Percentiles rank a stretch among this genome's conserved stretches.
Evolutionary conservation across 192 early-diverging fungal species (phyloP).

Genomic region (Chytriomyces confervae): DNA sequence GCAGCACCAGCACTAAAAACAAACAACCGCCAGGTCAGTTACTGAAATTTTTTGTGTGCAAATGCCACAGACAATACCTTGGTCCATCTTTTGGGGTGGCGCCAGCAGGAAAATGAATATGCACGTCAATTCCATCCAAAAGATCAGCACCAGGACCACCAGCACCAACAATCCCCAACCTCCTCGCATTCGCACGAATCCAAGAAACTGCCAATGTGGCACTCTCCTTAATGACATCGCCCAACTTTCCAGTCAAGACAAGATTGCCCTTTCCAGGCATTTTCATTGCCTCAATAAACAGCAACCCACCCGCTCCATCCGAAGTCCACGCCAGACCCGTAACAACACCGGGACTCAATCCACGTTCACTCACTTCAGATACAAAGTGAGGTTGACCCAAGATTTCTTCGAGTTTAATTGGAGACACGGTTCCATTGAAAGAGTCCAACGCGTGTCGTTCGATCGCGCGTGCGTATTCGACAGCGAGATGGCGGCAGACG

Average conservation of each 20-base stretch:
- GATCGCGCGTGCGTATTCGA: slow-evolving; percentile 66
- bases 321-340: slow-evolving; percentile 84
- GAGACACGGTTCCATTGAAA: slow-evolving; percentile 56
- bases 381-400: slow-evolving; percentile 69
- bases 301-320: slow-evolving; percentile 71
- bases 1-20: slow-evolving; percentile 65
- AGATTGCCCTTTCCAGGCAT: slow-evolving; percentile 72
- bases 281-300: slow-evolving; percentile 81
- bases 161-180: slow-evolving; percentile 51
- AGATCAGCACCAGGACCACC: slow-evolving; percentile 4
- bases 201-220: slow-evolving; percentile 78
- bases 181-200: slow-evolving; percentile 72
- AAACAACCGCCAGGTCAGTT: slow-evolving; percentile 1
- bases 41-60: slow-evolving; percentile 11
- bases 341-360: slow-evolving; percentile 73
- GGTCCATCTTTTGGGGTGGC: slow-evolving; percentile 84
- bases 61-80: slow-evolving; percentile 51
- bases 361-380: slow-evolving; percentile 72
- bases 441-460: slow-evolving; percentile 45
- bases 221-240: slow-evolving; percentile 87
- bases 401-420: slow-evolving; percentile 63
- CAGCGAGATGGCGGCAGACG: slow-evolving; percentile 71
- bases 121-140: slow-evolving; percentile 69
- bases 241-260: slow-evolving; percentile 64
- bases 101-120: slow-evolving; percentile 87